These are phyloP conservation scores for Penicillium olsonii DNA, from an alignment of 2,329 filamentous ascomycete species.

Conservation along the genomic window DNA sequence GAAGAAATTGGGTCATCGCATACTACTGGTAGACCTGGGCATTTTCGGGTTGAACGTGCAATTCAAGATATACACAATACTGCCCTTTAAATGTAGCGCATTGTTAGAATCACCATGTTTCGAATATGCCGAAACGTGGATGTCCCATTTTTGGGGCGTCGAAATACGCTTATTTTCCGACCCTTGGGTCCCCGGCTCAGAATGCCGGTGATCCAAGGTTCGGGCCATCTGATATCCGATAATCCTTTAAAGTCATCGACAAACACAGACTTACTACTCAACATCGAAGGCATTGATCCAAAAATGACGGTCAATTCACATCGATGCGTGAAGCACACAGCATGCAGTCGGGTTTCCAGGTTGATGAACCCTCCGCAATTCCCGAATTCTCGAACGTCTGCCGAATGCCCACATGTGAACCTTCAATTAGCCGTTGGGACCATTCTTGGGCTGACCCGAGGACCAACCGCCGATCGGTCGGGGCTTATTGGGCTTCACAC, in stretches of 20 bases:
- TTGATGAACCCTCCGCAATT: too few species aligned
- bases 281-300: too few species aligned
- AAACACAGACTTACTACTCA: too few species aligned
- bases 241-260: too few species aligned
- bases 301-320: too few species aligned
- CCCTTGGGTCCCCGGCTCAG: neutral
- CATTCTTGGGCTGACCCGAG: neutral
- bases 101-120: neutral
- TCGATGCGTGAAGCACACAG: too few species aligned
- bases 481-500: neutral
- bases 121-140: neutral
- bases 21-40: neutral
- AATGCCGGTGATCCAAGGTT: too few species aligned
- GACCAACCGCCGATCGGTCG: slow-evolving; percentile 3
- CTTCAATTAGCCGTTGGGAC: neutral
- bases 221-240: too few species aligned
- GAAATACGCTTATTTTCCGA: neutral
- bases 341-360: too few species aligned
- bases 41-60: too few species aligned
- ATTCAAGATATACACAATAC: neutral
- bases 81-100: neutral
- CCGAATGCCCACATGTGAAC: neutral
- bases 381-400: neutral
- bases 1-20: too few species aligned
- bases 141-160: neutral